These are phyloP conservation scores for Pisolithus thermaeus DNA, from an alignment of 1,284 basidiomycete genomes.

Conservation along the genomic window DNA sequence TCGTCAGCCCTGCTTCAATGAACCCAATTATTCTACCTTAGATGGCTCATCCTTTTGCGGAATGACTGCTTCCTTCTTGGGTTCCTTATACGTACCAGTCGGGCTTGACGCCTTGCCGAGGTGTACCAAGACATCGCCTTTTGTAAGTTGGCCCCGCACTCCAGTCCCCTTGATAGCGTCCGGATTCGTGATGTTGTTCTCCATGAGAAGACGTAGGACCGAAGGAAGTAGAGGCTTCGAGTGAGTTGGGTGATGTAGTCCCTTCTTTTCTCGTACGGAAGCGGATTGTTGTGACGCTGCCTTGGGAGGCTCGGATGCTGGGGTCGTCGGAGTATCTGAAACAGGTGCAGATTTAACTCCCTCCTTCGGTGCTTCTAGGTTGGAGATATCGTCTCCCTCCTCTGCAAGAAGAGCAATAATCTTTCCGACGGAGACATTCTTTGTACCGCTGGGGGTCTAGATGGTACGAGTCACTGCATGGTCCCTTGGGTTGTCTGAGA, in stretches of 20 bases:
- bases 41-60: constrained; percentile 30
- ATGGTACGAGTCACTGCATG: neutral
- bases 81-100: constrained; percentile 63
- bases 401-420: constrained; percentile 92
- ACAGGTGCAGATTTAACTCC: constrained; percentile 26
- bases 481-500: neutral
- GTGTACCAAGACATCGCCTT: constrained; percentile 81
- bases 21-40: constrained; percentile 27
- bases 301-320: constrained; percentile 29
- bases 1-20: constrained; percentile 10
- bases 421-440: constrained; percentile 84
- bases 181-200: constrained; percentile 50
- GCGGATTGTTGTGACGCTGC: constrained; percentile 21
- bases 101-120: constrained; percentile 78
- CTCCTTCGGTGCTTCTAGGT: constrained; percentile 70
- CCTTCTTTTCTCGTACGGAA: constrained; percentile 13
- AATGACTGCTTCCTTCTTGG: constrained; percentile 21
- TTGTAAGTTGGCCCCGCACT: constrained; percentile 83
- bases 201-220: constrained; percentile 65
- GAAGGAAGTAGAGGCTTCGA: constrained; percentile 72
- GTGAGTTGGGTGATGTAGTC: constrained; percentile 37
- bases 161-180: constrained; percentile 73
- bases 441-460: constrained; percentile 76
- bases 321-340: constrained; percentile 21
- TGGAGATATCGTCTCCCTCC: constrained; percentile 92